Evolutionary conservation across 2,329 filamentous ascomycete species (phyloP), one percentile per base, ranked within the genome.

Genomic region (Aspergillus sp.): DNA sequence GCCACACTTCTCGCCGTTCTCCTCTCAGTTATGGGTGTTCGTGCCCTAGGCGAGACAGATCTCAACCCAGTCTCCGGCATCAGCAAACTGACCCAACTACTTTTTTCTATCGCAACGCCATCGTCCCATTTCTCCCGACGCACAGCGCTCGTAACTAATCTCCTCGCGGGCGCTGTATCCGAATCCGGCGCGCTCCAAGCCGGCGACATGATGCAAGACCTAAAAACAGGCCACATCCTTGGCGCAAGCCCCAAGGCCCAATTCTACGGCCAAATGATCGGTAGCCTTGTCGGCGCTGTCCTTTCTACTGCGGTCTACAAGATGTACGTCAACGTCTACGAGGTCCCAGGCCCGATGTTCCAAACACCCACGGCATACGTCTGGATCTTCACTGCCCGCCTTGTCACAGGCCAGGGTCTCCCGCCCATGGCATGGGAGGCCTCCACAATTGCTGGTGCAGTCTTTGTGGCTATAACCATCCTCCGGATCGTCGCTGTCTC

Each of bases 31-130:
- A 87, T 88, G 84, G 85, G 84, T 45, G 85, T 88, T 2, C 82
- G 85, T 41, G 85, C 86, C 0, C 76, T 87, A 0, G 86, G 86
- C 42, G 86, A 98, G 79, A 98, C 95, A 5, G 95, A 99, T 68
- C 82, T 99, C 9, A 98, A 98, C 70, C 95, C 95, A 0, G 95
- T 98, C 2, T 96, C 91, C 1, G 95, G 95, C 34, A 99, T 98
- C 74, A 93, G 89, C 71, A 99, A 99, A 78, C 83, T 99, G 3
- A 96, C 95, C 0, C 95, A 99, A 74, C 85, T 99, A 3, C 89
- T 98, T 70, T 98, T 99, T 73, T 95, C 95, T 3, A 78, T 96
- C 50, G 90, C 96, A 40, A 92, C 96, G 2, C 93, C 95, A 0
- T 81, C 89, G 54, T 86, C 86, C 0, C 86, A 91, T 67, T 89